These are phyloP conservation scores for Rhodotorula toruloides DNA, from an alignment of 768 basidiomycete species.

Conservation along the genomic window DNA sequence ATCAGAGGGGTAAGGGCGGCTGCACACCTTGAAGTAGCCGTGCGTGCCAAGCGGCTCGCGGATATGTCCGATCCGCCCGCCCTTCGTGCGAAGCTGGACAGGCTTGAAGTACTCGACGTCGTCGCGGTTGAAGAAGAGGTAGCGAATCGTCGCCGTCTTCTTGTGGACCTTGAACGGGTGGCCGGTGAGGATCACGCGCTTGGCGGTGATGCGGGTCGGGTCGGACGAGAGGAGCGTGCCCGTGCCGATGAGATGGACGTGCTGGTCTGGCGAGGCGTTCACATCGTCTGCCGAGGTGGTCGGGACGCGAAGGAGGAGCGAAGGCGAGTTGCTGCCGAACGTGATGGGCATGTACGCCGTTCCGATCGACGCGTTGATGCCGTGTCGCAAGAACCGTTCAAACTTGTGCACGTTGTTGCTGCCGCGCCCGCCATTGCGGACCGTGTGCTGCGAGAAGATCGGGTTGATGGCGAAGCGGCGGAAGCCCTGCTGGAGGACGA, in stretches of 20 bases:
- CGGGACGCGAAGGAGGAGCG: slow-evolving; percentile 37
- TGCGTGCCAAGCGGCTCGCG: slow-evolving; percentile 90
- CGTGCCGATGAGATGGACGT: slow-evolving; percentile 68
- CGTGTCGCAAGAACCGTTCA: slow-evolving; percentile 80
- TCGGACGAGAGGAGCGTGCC: slow-evolving; percentile 83
- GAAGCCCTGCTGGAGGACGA: slow-evolving; percentile 82
- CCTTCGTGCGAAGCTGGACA: slow-evolving; percentile 85
- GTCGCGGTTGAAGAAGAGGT: slow-evolving; percentile 95
- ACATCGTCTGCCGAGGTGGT: slow-evolving; percentile 13
- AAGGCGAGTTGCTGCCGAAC: slow-evolving; percentile 60
- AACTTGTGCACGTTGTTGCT: slow-evolving; percentile 97
- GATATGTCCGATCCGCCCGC: slow-evolving; percentile 82
- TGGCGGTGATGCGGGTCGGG: slow-evolving; percentile 83
- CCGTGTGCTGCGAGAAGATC: slow-evolving; percentile 81
- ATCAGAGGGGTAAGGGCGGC: slow-evolving; percentile 43
- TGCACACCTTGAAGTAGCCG: slow-evolving; percentile 94
- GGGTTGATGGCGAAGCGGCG: slow-evolving; percentile 79
- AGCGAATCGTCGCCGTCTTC: slow-evolving; percentile 91
- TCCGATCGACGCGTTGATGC: slow-evolving; percentile 61
- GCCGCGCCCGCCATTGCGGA: slow-evolving; percentile 77
- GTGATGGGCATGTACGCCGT: slow-evolving; percentile 82
- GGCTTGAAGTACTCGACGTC: slow-evolving; percentile 91
- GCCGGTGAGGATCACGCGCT: slow-evolving; percentile 89
- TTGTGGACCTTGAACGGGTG: slow-evolving; percentile 97
- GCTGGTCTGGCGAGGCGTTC: slow-evolving; percentile 21